Percentiles rank a stretch among this genome's conserved stretches.
Conservation (phyloP, 2,329 filamentous ascomycete species). For the Aspergillus arachidicola region DNA sequence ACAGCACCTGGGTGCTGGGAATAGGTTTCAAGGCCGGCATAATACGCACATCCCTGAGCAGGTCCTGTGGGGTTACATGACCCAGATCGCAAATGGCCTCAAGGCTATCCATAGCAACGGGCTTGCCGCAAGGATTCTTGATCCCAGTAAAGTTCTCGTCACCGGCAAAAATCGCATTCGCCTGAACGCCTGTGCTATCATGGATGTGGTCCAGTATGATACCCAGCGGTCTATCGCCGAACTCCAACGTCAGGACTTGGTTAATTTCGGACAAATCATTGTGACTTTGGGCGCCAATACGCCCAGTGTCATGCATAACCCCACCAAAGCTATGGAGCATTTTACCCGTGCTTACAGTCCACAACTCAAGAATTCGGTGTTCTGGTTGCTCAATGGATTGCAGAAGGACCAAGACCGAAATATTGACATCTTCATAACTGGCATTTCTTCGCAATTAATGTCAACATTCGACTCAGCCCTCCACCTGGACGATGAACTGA, state of each 20-base stretch:
- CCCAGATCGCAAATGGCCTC: conserved; percentile 85
- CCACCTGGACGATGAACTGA: conserved; percentile 76
- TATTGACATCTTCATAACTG: conserved; percentile 76
- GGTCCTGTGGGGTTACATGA: conserved; percentile 86
- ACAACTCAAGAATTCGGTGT: conserved; percentile 75
- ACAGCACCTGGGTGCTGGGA: conserved; percentile 59
- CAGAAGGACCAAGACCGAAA: conserved; percentile 64
- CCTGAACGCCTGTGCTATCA: conserved; percentile 81
- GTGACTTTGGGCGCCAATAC: conserved; percentile 77
- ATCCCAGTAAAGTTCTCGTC: conserved; percentile 83
- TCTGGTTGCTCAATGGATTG: conserved; percentile 76
- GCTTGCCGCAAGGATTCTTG: conserved; percentile 82
- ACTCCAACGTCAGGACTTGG: conserved; percentile 83
- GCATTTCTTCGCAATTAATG: conserved; percentile 77
- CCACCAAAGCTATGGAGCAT: conserved; percentile 72
- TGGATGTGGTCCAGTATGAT: conserved; percentile 88
- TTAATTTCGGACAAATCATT: conserved; percentile 80
- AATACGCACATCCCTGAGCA: conserved; percentile 66
- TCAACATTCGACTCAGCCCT: conserved; percentile 75
- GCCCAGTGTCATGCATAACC: conserved; percentile 61
- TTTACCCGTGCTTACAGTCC: conserved; percentile 75
- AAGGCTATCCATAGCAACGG: conserved; percentile 81
- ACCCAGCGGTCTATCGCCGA: conserved; percentile 68
- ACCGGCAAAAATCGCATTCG: conserved; percentile 90
- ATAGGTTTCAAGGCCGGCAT: conserved; percentile 46